Evolutionary conservation across 2,329 filamentous ascomycete species (phyloP).

Genomic region (Rosellinia necatrix): DNA sequence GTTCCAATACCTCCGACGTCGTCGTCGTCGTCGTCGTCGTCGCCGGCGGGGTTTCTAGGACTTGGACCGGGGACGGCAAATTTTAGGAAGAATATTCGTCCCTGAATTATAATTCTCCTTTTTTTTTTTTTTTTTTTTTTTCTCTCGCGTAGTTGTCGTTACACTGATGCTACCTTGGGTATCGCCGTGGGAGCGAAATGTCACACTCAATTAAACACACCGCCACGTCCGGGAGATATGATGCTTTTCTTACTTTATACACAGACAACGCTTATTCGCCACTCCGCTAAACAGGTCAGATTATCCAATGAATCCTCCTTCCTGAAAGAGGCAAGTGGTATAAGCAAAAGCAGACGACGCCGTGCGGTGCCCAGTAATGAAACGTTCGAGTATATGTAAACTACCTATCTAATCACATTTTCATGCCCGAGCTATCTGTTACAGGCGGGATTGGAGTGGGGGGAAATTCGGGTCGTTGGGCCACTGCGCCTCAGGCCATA

Average conservation of each 20-base stretch:
- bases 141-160: no score
- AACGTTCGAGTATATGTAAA: slow-evolving; percentile 22
- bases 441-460: slow-evolving; percentile 80
- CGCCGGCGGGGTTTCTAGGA: no score
- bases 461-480: slow-evolving; percentile 69
- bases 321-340: slow-evolving; percentile 4
- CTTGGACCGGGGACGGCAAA: no score
- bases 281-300: background rate
- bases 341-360: slow-evolving; percentile 7
- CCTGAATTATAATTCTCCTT: no score
- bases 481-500: slow-evolving; percentile 92
- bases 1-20: no score
- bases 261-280: background rate
- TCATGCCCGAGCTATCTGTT: slow-evolving; percentile 39
- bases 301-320: background rate
- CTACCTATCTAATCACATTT: slow-evolving; percentile 1
- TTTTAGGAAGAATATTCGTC: no score
- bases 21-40: no score
- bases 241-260: background rate
- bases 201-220: no score
- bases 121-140: no score
- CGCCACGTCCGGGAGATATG: no score
- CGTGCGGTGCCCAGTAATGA: slow-evolving; percentile 23
- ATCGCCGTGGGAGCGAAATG: no score
- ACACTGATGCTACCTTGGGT: no score